Percentiles rank a stretch among this genome's conserved stretches.
phyloP scores from a whole-genome alignment of 805 yeast species.

The Vanderwaltozyma yarrowii region DNA sequence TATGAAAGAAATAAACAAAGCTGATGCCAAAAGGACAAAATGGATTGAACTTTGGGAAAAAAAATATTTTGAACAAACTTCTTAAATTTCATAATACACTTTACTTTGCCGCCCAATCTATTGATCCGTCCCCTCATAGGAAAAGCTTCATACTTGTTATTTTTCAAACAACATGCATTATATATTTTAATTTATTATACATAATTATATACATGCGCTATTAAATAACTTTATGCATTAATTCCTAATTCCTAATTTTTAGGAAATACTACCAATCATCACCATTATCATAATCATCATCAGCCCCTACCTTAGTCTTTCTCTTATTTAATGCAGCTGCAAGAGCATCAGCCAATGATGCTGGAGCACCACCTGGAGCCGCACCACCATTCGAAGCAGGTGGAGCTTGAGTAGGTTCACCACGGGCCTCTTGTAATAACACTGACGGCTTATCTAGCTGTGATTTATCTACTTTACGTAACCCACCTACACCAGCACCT shows the following conservation, averaged over 20 bases:
- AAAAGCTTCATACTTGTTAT: no score
- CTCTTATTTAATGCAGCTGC: constrained; percentile 78
- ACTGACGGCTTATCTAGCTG: constrained; percentile 74
- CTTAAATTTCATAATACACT: background rate
- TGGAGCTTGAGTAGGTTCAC: constrained; percentile 35
- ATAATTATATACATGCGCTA: no score
- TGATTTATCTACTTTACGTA: constrained; percentile 72
- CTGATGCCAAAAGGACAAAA: constrained; percentile 39
- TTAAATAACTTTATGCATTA: no score
- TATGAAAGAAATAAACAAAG: constrained; percentile 38
- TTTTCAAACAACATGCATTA: no score
- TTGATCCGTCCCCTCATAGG: no score
- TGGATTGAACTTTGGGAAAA: constrained; percentile 28
- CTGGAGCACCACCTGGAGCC: constrained; percentile 43
- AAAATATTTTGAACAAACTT: constrained; percentile 16
- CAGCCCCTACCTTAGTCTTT: constrained; percentile 82
- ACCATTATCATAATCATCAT: constrained; percentile 78
- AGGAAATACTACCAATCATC: constrained; percentile 66
- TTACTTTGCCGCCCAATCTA: no score
- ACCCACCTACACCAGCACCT: constrained; percentile 59
- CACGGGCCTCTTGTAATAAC: constrained; percentile 58
- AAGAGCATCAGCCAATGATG: constrained; percentile 72
- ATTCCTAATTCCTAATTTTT: no score
- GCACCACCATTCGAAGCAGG: constrained; percentile 31
- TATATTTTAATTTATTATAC: no score